Evolutionary conservation across 2,329 filamentous ascomycete genomes (phyloP), one percentile per base, ranked within the genome.

Genomic region (Cyanodermella asteris): DNA sequence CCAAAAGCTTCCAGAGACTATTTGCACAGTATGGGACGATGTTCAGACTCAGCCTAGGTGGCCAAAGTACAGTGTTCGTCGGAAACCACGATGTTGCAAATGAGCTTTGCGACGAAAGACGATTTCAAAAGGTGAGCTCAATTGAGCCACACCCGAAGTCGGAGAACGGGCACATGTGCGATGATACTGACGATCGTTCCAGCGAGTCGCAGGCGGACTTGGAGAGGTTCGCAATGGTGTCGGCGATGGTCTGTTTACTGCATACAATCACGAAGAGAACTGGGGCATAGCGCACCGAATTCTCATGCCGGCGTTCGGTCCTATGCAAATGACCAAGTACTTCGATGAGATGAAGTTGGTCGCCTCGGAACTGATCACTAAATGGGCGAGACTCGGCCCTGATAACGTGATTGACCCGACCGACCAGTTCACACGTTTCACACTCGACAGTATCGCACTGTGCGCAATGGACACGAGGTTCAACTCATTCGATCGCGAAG

Each of bases 371-470:
- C 37, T 52, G 18, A 38, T 46, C 11, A 39, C 47, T 33, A 52
- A 51, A 36, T 52, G 49, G 49, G 49, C 46, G 8, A 44, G 53
- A 12, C 41, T 49, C 34, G 73, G 73, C 1, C 48, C 64, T 2
- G 43, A 53, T 2, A 42, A 56, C 22, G 50, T 59, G 7, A 72
- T 81, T 29, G 49, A 56, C 22, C 61, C 64, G 0, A 58, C 63
- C 0, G 66, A 72, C 11, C 70, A 77, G 42, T 75, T 76, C 33
- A 76, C 72, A 3, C 60, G 72, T n/a, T 49, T 80, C 16, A 67
- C 73, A 0, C 56, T 81, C 3, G 74, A 81, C 40, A 73, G 72
- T 0, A 57, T 81, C 6, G 70, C 69, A 2, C 55, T 81, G 15
- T 42, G 28, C 7, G 27, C 27, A 13, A 25, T 29, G 23, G 23